Evolutionary conservation across 2,329 filamentous ascomycete species (phyloP).

Genomic region (Metarhizium album): DNA sequence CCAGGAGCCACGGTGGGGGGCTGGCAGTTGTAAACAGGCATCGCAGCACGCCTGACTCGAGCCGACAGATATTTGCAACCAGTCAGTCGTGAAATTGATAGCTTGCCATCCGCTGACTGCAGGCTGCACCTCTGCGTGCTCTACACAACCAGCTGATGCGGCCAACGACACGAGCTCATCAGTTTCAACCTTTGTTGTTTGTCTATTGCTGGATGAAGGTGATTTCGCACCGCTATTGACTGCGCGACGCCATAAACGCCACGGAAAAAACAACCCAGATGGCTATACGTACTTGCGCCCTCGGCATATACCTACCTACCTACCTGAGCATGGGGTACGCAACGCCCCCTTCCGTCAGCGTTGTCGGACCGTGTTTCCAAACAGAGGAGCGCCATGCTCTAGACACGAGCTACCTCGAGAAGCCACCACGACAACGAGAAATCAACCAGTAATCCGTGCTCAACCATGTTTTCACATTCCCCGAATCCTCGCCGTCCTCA

Average conservation of each 20-base stretch:
- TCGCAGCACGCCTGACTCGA: no score
- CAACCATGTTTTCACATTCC: background rate
- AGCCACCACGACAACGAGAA: background rate
- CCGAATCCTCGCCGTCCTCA: background rate
- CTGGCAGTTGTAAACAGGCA: no score
- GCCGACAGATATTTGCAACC: no score
- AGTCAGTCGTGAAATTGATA: no score
- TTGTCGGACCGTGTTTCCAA: background rate
- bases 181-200: background rate
- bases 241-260: background rate
- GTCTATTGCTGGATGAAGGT: background rate
- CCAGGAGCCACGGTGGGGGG: no score
- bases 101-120: background rate
- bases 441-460: background rate
- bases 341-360: background rate
- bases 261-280: background rate
- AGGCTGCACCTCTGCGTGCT: background rate
- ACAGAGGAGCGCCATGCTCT: background rate
- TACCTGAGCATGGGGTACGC: no score
- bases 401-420: background rate
- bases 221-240: background rate
- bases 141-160: background rate
- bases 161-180: background rate
- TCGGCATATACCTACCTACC: background rate
- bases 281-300: background rate